A percentile compares a stretch with the other conserved stretches of the same genome.
phyloP scores from a whole-genome alignment of 805 yeast species.

The Maudiozyma bulderi region DNA sequence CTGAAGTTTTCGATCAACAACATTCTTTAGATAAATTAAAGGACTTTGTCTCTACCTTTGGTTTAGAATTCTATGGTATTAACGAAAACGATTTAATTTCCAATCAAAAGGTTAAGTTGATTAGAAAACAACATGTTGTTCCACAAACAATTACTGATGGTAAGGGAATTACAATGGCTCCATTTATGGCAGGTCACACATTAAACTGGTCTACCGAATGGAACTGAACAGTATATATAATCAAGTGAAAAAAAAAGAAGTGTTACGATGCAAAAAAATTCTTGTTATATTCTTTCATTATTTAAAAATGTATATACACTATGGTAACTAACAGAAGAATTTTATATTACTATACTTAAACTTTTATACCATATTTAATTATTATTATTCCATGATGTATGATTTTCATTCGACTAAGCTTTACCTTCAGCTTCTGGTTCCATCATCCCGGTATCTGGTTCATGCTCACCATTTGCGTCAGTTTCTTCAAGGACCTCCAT shows the following conservation, averaged over 20 bases:
- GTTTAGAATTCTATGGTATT: constrained; percentile 62
- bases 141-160: constrained; percentile 47
- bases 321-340: too few species aligned
- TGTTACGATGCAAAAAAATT: too few species aligned
- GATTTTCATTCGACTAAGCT: background rate
- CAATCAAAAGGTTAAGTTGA: constrained; percentile 44
- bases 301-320: too few species aligned
- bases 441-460: constrained; percentile 10
- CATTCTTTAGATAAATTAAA: constrained; percentile 57
- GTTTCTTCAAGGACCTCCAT: constrained; percentile 8
- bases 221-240: constrained; percentile 26
- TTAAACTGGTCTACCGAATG: constrained; percentile 70
- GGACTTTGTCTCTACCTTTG: constrained; percentile 68
- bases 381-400: too few species aligned
- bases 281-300: too few species aligned
- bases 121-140: constrained; percentile 42
- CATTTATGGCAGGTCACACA: constrained; percentile 75
- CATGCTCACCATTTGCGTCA: constrained; percentile 2
- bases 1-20: constrained; percentile 68
- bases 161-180: constrained; percentile 52
- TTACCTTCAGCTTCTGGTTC: constrained; percentile 1
- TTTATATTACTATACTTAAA: too few species aligned
- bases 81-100: constrained; percentile 35
- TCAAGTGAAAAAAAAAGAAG: background rate
- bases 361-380: too few species aligned